phyloP scores from a whole-genome alignment of 176 grass and related monocot species.

The Juncus inflexus region DNA sequence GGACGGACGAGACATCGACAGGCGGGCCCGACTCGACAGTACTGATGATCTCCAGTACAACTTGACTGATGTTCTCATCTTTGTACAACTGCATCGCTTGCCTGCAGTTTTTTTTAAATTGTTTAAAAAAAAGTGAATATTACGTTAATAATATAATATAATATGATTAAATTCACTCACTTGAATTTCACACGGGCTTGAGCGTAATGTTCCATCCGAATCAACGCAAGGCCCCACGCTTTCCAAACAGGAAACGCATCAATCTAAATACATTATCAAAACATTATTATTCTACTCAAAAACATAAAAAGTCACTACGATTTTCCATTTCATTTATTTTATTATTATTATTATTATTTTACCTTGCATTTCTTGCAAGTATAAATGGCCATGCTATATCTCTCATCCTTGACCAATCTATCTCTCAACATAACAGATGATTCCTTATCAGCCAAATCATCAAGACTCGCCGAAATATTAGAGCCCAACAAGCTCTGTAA shows the following conservation, averaged over 20 bases:
- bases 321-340: constrained; percentile 3
- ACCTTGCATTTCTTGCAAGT: constrained; percentile 99
- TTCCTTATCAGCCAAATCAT: constrained; percentile 89
- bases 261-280: constrained; percentile 46
- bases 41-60: constrained; percentile 87
- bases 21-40: constrained; percentile 87
- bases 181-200: constrained; percentile 99
- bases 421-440: constrained; percentile 75
- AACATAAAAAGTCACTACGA: background rate
- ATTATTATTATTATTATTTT: constrained; percentile 16
- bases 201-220: constrained; percentile 91
- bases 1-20: constrained; percentile 80
- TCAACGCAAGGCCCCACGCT: constrained; percentile 96
- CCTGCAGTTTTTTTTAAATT: constrained; percentile 30
- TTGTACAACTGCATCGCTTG: constrained; percentile 96
- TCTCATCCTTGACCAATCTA: constrained; percentile 65
- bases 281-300: background rate
- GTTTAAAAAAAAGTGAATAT: constrained; percentile 10
- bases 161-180: constrained; percentile 41
- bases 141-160: background rate
- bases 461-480: constrained; percentile 81
- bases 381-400: constrained; percentile 97
- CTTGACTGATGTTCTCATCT: constrained; percentile 48
- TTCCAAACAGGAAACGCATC: constrained; percentile 87
- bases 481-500: constrained; percentile 94